Percentiles rank a stretch among this genome's conserved stretches.
Evolutionary conservation across 163 green algal species (phyloP).

Genomic region (Trebouxiophyceae sp.): DNA sequence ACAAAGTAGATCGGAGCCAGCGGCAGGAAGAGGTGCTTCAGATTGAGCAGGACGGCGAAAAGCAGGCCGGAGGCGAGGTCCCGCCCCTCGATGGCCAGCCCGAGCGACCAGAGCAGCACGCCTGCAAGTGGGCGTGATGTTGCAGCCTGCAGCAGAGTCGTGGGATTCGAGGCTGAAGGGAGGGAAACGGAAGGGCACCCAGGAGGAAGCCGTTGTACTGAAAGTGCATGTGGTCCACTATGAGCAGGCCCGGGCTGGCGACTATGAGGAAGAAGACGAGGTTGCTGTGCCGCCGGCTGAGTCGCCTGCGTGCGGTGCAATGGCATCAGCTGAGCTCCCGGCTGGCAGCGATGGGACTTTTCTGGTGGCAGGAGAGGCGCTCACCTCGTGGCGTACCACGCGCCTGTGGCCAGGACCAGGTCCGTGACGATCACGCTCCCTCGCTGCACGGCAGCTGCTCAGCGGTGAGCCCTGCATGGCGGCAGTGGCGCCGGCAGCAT

Average conservation of each 20-base stretch:
- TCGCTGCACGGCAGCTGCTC: slow-evolving; percentile 49
- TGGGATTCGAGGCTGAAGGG: no score
- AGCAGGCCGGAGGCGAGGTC: slow-evolving; percentile 45
- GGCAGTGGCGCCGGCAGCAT: not conserved
- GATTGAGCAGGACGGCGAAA: slow-evolving; percentile 80
- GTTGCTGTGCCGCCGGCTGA: slow-evolving; percentile 1
- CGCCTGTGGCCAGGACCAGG: slow-evolving; percentile 40
- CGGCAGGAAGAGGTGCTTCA: slow-evolving; percentile 94
- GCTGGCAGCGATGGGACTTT: not conserved
- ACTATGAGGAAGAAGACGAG: slow-evolving; percentile 23
- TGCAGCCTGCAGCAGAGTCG: no score
- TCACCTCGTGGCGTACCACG: slow-evolving; percentile 18
- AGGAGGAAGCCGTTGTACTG: slow-evolving; percentile 97
- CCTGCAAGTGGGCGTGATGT: no score
- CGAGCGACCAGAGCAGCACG: slow-evolving; percentile 68
- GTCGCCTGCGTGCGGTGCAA: slow-evolving; percentile 4
- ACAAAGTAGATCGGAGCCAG: slow-evolving; percentile 75
- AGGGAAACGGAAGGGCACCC: slow-evolving; percentile 49
- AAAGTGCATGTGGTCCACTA: slow-evolving; percentile 98
- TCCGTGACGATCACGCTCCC: slow-evolving; percentile 60
- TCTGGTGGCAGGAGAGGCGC: not conserved
- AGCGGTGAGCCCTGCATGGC: no score
- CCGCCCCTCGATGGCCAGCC: slow-evolving; percentile 24
- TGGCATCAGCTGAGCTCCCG: not conserved
- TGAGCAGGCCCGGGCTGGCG: slow-evolving; percentile 68